A percentile compares a stretch with the other conserved stretches of the same genome.
Conservation (phyloP, 805 yeast genomes). For the Yarrowia divulgata region DNA sequence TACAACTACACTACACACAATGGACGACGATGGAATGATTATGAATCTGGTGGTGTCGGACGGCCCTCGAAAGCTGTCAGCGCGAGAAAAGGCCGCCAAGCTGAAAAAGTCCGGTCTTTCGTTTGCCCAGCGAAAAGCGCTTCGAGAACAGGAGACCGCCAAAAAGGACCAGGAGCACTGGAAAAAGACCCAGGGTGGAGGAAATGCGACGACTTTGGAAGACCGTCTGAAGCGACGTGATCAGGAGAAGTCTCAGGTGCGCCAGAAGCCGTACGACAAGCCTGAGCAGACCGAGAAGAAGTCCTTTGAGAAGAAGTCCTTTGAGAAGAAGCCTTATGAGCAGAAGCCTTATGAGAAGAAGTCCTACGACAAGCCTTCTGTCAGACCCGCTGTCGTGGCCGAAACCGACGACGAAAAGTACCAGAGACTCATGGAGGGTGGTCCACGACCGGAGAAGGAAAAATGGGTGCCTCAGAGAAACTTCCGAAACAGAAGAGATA, state of each 20-base stretch:
- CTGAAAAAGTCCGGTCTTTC: slow-evolving; percentile 20
- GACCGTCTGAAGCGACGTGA: slow-evolving; percentile 71
- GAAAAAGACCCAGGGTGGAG: slow-evolving; percentile 63
- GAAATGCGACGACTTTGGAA: slow-evolving; percentile 43
- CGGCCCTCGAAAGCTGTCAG: slow-evolving; percentile 44
- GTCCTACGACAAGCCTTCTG: neutral
- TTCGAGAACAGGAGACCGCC: slow-evolving; percentile 3
- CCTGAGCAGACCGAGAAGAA: neutral
- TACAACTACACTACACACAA: slow-evolving; percentile 19
- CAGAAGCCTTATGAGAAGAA: slow-evolving; percentile 1
- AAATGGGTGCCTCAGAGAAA: slow-evolving; percentile 28
- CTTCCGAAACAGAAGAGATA: slow-evolving; percentile 6
- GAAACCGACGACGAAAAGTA: slow-evolving; percentile 21
- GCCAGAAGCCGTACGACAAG: slow-evolving; percentile 10
- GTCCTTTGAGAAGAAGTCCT: neutral
- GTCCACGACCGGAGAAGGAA: slow-evolving; percentile 5
- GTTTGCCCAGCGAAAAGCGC: slow-evolving; percentile 37
- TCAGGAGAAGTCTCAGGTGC: slow-evolving; percentile 43
- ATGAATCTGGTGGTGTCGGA: slow-evolving; percentile 71
- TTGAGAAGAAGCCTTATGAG: neutral
- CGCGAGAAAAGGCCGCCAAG: slow-evolving; percentile 41
- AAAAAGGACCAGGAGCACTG: slow-evolving; percentile 54
- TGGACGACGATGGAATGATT: slow-evolving; percentile 67
- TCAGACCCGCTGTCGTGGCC: neutral
- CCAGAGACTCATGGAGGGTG: slow-evolving; percentile 6